These are phyloP conservation scores for Microbotryum silenes-acaulis DNA, from an alignment of 1,284 basidiomycete species.

Conservation along the genomic window DNA sequence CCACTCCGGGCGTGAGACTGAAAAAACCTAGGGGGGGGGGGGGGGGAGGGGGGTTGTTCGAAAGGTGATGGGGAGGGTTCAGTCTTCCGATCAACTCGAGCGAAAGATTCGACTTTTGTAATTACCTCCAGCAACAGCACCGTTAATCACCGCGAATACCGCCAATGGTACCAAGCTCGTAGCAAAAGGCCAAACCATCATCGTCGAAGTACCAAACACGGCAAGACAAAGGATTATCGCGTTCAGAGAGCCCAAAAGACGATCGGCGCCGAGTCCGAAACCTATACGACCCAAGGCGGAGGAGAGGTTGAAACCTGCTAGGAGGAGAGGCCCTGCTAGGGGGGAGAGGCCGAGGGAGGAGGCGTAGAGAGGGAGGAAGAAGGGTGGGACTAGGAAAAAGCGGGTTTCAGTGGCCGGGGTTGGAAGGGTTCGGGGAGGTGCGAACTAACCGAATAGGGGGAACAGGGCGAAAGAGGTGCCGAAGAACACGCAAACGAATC, in stretches of 20 bases:
- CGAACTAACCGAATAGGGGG: conserved; percentile 23
- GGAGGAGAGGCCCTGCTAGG: conserved; percentile 5
- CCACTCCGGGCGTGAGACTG: conserved; percentile 15
- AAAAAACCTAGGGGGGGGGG: conserved; percentile 10
- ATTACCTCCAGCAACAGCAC: neutral
- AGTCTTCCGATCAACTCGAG: no score
- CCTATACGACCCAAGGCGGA: conserved; percentile 14
- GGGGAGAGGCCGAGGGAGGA: conserved; percentile 11
- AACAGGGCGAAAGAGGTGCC: conserved; percentile 21
- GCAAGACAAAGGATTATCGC: conserved; percentile 17
- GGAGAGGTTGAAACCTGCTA: conserved; percentile 27
- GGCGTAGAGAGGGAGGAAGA: conserved; percentile 22
- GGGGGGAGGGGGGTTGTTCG: no score
- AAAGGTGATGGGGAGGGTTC: no score
- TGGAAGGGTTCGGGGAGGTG: no score
- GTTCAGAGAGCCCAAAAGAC: conserved; percentile 18
- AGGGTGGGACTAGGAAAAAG: neutral
- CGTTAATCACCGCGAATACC: conserved; percentile 21
- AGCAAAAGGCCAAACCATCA: conserved; percentile 22
- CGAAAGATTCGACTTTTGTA: no score
- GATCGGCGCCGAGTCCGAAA: conserved; percentile 22
- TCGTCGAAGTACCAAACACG: conserved; percentile 7
- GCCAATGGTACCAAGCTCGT: conserved; percentile 4
- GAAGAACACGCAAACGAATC: conserved; percentile 15
- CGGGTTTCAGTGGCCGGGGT: neutral